Evolutionary conservation across 2,329 filamentous ascomycete genomes (phyloP), one percentile per base, ranked within the genome.

Genomic region (Lachnellula subtilissima): DNA sequence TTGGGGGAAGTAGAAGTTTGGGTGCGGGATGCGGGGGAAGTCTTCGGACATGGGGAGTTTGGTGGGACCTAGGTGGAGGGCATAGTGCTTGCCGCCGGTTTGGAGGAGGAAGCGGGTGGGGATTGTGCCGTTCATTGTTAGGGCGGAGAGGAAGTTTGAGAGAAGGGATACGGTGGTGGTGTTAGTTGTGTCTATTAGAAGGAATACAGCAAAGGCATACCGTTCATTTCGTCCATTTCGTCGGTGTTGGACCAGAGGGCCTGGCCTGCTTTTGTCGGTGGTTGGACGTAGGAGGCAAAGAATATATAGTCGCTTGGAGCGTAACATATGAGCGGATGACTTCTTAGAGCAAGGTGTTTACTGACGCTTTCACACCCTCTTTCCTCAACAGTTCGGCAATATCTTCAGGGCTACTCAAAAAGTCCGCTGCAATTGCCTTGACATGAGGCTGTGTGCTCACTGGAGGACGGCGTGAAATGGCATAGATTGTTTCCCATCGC

Each of bases 31-130:
- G 1, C 53, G 54, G 8, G 40, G 19, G 4, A 39, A 43, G 8
- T 50, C 40, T 52, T 70, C 69, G 1, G 59, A 60, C 5, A 61
- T 52, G 0, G 69, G 68, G 4, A 58, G 52, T 25, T 59, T 59
- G 1, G 66, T 58, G 3, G 65, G 67, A 0, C 67, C 64, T 2
- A 68, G 53, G 40, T 71, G 69, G 4, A 68, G 57, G 17, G 61
- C 65, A 40, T 71, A 71, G 48, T 70, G 61, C 62, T 70, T 71
- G 6, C 65, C 69, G 25, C 69, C 67, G 2, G 69, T 70, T 61
- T 71, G 69, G 12, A 71, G 62, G 15, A 63, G 49, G 50, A 63
- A 54, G 25, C 57, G 55, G 9, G 52, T 58, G 17, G 61, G 61
- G 37, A 56, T 55, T 7, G 61, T 59, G 11, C 32, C 28, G 25